Percentiles rank a stretch among this genome's conserved stretches.
Conservation (phyloP, 2,329 filamentous ascomycete genomes). For the Paraconiothyrium sp. region DNA sequence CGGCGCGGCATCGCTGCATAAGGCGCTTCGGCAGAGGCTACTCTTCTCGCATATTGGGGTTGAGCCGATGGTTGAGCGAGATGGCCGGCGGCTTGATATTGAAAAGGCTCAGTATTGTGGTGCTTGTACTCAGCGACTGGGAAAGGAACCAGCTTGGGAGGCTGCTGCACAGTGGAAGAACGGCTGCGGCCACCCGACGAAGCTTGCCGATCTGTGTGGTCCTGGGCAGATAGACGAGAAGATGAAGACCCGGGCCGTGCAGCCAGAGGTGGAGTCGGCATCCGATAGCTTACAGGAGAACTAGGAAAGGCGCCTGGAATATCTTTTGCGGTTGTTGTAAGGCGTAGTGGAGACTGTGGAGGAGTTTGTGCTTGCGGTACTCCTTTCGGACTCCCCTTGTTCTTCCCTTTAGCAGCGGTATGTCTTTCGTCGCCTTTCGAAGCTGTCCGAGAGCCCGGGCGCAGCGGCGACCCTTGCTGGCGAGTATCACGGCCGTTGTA, state of each 20-base stretch:
- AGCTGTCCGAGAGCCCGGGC: constrained; percentile 56
- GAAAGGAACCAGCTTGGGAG: constrained; percentile 38
- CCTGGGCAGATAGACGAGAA: constrained; percentile 29
- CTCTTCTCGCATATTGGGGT: constrained; percentile 40
- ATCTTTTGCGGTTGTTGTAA: constrained; percentile 37
- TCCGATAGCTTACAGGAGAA: constrained; percentile 35
- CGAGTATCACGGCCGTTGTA: constrained; percentile 48
- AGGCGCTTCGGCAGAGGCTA: constrained; percentile 36
- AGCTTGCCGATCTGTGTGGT: constrained; percentile 22
- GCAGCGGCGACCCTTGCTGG: constrained; percentile 43
- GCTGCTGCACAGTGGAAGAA: constrained; percentile 33
- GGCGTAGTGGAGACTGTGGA: constrained; percentile 33
- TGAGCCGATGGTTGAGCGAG: constrained; percentile 36
- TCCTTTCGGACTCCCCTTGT: neutral
- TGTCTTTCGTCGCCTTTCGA: constrained; percentile 44
- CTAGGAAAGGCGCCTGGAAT: constrained; percentile 49
- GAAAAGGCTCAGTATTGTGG: constrained; percentile 38
- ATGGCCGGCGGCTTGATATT: constrained; percentile 44
- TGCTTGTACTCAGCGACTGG: constrained; percentile 39
- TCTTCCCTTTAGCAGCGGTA: constrained; percentile 18
- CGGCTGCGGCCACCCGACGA: constrained; percentile 27
- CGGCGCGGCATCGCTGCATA: constrained; percentile 46
- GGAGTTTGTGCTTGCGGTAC: constrained; percentile 31
- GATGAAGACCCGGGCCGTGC: constrained; percentile 30
- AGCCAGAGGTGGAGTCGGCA: constrained; percentile 32